Evolutionary conservation across 345 rosid genomes (phyloP).

Genomic region (Lepidium sativum): DNA sequence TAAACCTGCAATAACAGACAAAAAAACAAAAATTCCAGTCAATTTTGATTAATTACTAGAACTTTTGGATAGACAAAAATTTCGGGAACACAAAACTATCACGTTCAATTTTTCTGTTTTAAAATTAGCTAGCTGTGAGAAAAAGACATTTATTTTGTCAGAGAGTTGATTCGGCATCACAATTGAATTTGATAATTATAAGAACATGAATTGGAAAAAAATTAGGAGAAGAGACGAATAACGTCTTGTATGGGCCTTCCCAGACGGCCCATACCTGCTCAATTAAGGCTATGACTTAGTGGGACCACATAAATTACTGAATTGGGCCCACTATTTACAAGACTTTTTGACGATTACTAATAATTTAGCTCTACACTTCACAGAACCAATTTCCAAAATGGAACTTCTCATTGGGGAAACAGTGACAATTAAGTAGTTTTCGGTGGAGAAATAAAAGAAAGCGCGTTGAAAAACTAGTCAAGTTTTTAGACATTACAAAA

Average conservation of each 20-base stretch:
- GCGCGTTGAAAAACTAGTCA: conserved; percentile 18
- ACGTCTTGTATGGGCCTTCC: conserved; percentile 7
- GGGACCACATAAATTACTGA: conserved; percentile 3
- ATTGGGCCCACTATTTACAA: conserved; percentile 1
- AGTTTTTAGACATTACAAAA: background rate
- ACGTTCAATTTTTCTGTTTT: background rate
- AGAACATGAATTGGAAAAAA: background rate
- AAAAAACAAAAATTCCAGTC: background rate
- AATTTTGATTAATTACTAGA: background rate
- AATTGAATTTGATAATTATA: background rate
- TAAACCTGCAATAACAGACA: conserved; percentile 32
- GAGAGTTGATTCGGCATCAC: background rate
- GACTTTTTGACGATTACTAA: conserved; percentile 9
- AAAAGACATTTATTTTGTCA: conserved; percentile 10
- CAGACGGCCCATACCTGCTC: conserved; percentile 6
- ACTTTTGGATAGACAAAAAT: background rate
- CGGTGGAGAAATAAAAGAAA: conserved; percentile 8
- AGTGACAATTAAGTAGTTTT: conserved; percentile 1
- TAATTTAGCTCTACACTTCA: background rate
- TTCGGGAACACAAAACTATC: background rate
- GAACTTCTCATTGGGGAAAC: background rate
- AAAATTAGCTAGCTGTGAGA: conserved; percentile 12
- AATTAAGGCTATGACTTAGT: no score
- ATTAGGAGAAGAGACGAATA: background rate
- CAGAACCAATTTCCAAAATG: background rate